Evolutionary conservation across 148 eudicot species (phyloP).

Genomic region (Spergularia bocconei): DNA sequence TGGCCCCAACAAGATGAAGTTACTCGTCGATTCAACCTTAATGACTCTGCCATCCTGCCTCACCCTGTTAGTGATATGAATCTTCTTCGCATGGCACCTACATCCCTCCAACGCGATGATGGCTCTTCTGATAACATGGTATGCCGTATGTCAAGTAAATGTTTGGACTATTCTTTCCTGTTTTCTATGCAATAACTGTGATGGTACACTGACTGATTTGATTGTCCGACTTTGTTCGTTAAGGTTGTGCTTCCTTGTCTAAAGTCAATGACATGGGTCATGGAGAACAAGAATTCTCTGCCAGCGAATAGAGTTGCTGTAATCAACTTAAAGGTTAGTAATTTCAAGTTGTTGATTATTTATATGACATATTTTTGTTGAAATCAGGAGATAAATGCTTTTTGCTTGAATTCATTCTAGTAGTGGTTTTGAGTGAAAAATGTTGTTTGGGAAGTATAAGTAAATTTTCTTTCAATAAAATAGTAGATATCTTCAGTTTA

Average conservation of each 20-base stretch:
- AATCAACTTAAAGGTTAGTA: conserved; percentile 74
- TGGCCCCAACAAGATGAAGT: conserved; percentile 91
- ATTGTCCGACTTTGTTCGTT: conserved; percentile 7
- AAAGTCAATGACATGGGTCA: conserved; percentile 94
- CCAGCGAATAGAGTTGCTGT: conserved; percentile 87
- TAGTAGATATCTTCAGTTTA: no score
- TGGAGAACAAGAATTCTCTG: conserved; percentile 69
- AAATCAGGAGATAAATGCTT: not conserved
- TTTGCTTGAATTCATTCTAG: not conserved
- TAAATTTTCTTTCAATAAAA: no score
- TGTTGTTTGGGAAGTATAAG: no score
- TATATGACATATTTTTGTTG: not conserved
- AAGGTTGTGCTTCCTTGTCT: conserved; percentile 88
- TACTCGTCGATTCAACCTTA: conserved; percentile 58
- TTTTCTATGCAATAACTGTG: not conserved
- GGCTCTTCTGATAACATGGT: conserved; percentile 68
- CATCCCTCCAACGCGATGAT: conserved; percentile 66
- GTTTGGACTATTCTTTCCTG: not conserved
- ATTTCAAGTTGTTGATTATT: conserved; percentile 1
- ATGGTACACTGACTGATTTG: conserved; percentile 6
- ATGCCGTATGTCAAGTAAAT: not conserved
- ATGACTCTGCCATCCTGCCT: conserved; percentile 55
- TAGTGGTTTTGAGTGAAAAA: no score
- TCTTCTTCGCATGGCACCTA: conserved; percentile 65
- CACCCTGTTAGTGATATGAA: conserved; percentile 49